Conservation (phyloP, 2,329 filamentous ascomycete genomes). For the Aspergillus fumigatus region DNA sequence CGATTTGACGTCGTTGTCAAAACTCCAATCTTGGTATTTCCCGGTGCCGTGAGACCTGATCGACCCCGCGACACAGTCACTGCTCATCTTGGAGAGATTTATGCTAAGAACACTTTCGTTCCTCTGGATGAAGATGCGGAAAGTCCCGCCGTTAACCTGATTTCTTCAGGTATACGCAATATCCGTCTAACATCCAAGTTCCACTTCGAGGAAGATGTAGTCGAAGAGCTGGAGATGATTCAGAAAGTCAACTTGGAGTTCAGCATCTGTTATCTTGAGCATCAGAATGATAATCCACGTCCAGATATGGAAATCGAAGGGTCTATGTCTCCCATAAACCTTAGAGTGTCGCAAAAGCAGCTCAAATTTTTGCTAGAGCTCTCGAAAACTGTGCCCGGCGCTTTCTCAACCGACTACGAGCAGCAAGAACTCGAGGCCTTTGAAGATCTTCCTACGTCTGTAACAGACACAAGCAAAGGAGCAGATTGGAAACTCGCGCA, state of each 20-base stretch:
- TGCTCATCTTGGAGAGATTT: slow-evolving; percentile 94
- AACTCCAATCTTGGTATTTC: slow-evolving; percentile 95
- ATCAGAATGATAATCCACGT: slow-evolving; percentile 68
- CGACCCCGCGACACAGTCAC: slow-evolving; percentile 76
- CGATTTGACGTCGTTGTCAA: slow-evolving; percentile 92
- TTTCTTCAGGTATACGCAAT: slow-evolving; percentile 86
- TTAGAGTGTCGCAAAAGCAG: slow-evolving; percentile 85
- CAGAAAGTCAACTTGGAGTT: slow-evolving; percentile 95
- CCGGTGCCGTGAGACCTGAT: slow-evolving; percentile 67
- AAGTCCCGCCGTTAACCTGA: slow-evolving; percentile 76
- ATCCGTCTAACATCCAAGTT: slow-evolving; percentile 87
- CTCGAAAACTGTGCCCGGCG: slow-evolving; percentile 78
- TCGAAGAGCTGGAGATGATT: slow-evolving; percentile 91
- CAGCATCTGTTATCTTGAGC: slow-evolving; percentile 86
- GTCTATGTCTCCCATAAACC: slow-evolving; percentile 86
- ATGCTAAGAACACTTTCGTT: slow-evolving; percentile 88
- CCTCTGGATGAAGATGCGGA: slow-evolving; percentile 72
- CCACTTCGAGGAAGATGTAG: slow-evolving; percentile 65
- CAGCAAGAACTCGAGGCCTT: slow-evolving; percentile 69
- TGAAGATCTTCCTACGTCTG: slow-evolving; percentile 62
- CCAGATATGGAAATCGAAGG: slow-evolving; percentile 91
- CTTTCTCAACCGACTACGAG: slow-evolving; percentile 71
- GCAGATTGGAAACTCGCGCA: slow-evolving; percentile 47
- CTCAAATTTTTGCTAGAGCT: slow-evolving; percentile 85
- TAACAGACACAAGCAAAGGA: slow-evolving; percentile 47